Base-by-base conservation (phyloP, 2,329 filamentous ascomycete genomes). In the Dryadomyces sulphureus region DNA sequence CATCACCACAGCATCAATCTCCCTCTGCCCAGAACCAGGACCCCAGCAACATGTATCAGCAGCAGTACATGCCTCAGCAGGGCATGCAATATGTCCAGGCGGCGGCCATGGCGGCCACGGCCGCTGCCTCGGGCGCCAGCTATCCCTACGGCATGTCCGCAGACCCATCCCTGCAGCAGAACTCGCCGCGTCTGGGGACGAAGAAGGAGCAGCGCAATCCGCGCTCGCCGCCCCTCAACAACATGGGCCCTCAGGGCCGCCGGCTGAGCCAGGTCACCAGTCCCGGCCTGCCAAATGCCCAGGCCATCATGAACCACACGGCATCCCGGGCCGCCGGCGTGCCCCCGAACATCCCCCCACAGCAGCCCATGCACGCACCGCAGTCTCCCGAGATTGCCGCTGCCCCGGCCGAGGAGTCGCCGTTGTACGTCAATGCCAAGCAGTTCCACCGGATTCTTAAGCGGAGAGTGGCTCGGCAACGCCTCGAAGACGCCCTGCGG, bases 401-500 rank as follows among this genome's bases (percentile, higher is more conserved):
- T 3, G 71, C 73, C 14, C 74, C 75, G 14, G 79, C 80, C 4
- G 92, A 96, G 61, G 92, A 98, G 59, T 90, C 90, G 0, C 92
- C 92, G 0, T 69, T 98, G 1, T 98, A 98, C 56, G 92, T 98
- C 57, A 98, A 98, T 57, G 92, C 92, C 5, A 98, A 98, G 62
- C 92, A 98, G 58, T 98, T 98, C 55, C 92, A 98, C 60, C 84
- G 92, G 22, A 98, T 98, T 42, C 66, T 98, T 46, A 96, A 98
- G 70, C 77, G 92, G 48, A 78, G 92, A 49, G 87, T 96, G 52
- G 92, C 92, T 7, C 77, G 92, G 30, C 92, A 96, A 63, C 87
- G 86, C 60, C 71, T 98, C 16, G 92, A 98, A 62, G 92, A 98
- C 62, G 85, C 89, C 46, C 66, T 98, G 38, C 79, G 92, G 38